Evolutionary conservation across 768 basidiomycete genomes (phyloP).

Genomic region (Calvatia gigantea): DNA sequence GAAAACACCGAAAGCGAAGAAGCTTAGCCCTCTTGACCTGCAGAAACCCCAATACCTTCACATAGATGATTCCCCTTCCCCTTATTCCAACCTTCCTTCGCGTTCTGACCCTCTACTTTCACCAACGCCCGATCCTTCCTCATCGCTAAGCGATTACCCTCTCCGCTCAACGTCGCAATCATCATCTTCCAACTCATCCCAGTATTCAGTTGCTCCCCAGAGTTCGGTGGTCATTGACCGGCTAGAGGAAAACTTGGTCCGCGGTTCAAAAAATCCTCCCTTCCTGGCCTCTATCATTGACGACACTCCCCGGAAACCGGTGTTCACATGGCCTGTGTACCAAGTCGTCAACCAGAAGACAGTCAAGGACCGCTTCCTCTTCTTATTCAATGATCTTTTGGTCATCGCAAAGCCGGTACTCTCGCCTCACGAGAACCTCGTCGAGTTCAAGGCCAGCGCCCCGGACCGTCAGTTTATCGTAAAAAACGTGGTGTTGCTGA

Average conservation of each 20-base stretch:
- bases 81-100: slow-evolving; percentile 37
- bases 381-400: slow-evolving; percentile 95
- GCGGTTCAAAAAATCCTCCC: slow-evolving; percentile 53
- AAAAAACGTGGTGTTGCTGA: slow-evolving; percentile 84
- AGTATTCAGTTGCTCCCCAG: slow-evolving; percentile 50
- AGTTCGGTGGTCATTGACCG: slow-evolving; percentile 60
- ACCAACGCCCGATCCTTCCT: slow-evolving; percentile 75
- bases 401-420: slow-evolving; percentile 89
- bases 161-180: slow-evolving; percentile 69
- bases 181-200: slow-evolving; percentile 67
- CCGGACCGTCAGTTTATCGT: slow-evolving; percentile 81
- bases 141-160: slow-evolving; percentile 70
- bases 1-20: slow-evolving; percentile 38
- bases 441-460: slow-evolving; percentile 52
- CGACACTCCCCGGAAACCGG: slow-evolving; percentile 81
- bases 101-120: slow-evolving; percentile 57
- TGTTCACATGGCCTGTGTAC: slow-evolving; percentile 81
- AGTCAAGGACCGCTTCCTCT: slow-evolving; percentile 93
- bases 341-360: slow-evolving; percentile 94
- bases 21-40: slow-evolving; percentile 28
- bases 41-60: slow-evolving; percentile 16
- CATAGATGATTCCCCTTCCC: slow-evolving; percentile 32
- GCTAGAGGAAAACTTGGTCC: slow-evolving; percentile 66
- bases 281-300: slow-evolving; percentile 69
- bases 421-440: slow-evolving; percentile 59